Evolutionary conservation across 495 filamentous ascomycete genomes (phyloP).

Genomic region (Hyphodiscus hymeniophilus): DNA sequence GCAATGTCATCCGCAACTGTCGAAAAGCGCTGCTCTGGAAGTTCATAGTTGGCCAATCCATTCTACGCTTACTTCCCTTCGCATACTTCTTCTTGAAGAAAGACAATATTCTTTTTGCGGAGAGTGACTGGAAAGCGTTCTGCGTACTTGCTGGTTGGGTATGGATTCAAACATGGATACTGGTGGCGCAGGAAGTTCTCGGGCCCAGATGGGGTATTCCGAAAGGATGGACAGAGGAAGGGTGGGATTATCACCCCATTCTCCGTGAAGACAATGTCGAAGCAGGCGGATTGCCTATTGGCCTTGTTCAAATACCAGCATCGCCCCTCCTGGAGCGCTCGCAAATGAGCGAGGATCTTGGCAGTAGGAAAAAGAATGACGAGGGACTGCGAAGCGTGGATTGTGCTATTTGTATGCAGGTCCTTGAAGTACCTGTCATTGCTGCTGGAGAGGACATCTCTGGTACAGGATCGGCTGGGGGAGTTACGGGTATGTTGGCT

Average conservation of each 20-base stretch:
- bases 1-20: slow-evolving; percentile 86
- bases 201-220: slow-evolving; percentile 65
- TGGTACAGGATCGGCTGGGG: slow-evolving; percentile 30
- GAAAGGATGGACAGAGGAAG: slow-evolving; percentile 61
- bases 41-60: slow-evolving; percentile 77
- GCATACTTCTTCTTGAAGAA: slow-evolving; percentile 68
- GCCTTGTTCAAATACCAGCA: slow-evolving; percentile 38
- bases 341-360: slow-evolving; percentile 13
- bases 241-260: slow-evolving; percentile 92
- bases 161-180: slow-evolving; percentile 79
- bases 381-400: slow-evolving; percentile 49
- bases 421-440: slow-evolving; percentile 79
- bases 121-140: slow-evolving; percentile 56
- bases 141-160: slow-evolving; percentile 65
- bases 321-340: slow-evolving; percentile 13
- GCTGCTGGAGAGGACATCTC: slow-evolving; percentile 44
- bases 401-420: slow-evolving; percentile 91
- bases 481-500: slow-evolving; percentile 63
- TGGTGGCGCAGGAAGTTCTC: slow-evolving; percentile 74
- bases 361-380: slow-evolving; percentile 45
- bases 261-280: slow-evolving; percentile 80
- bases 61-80: slow-evolving; percentile 68
- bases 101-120: slow-evolving; percentile 74
- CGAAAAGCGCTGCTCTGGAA: slow-evolving; percentile 81
- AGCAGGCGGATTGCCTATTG: slow-evolving; percentile 67